Conservation (phyloP, 805 yeast genomes). For the Maudiozyma barnettii region DNA sequence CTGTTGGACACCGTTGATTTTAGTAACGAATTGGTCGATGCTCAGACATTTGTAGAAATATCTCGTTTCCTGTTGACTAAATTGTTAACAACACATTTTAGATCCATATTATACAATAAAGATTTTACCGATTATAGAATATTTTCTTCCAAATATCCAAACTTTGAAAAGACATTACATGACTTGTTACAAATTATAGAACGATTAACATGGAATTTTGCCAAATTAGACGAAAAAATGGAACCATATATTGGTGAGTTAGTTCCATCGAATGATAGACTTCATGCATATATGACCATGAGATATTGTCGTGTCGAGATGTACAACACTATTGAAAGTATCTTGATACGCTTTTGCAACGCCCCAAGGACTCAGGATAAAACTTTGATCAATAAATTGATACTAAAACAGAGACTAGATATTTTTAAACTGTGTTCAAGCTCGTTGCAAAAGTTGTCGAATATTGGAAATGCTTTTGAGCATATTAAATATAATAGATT, state of each 20-base stretch:
- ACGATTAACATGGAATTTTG: background rate
- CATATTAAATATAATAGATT: background rate
- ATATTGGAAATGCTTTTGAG: background rate
- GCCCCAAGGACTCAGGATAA: background rate
- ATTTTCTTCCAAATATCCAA: constrained; percentile 1
- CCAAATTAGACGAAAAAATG: background rate
- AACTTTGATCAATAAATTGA: background rate
- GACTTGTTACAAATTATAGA: background rate
- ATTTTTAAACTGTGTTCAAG: background rate
- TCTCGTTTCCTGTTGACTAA: constrained; percentile 6
- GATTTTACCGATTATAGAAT: constrained; percentile 8
- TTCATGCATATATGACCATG: background rate
- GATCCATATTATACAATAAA: constrained; percentile 4
- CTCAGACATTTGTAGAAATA: background rate
- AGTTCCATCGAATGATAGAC: background rate
- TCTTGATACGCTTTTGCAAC: background rate
- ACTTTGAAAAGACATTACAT: background rate
- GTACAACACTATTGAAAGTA: background rate
- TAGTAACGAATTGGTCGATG: background rate
- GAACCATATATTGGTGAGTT: background rate
- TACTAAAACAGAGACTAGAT: background rate
- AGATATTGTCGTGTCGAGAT: background rate
- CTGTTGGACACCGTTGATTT: constrained; percentile 4
- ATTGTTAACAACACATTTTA: constrained; percentile 1
- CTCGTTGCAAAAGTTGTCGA: background rate